Evolutionary conservation across 2,329 filamentous ascomycete genomes (phyloP), one percentile per base, ranked within the genome.

Genomic region (Colletotrichum horii): DNA sequence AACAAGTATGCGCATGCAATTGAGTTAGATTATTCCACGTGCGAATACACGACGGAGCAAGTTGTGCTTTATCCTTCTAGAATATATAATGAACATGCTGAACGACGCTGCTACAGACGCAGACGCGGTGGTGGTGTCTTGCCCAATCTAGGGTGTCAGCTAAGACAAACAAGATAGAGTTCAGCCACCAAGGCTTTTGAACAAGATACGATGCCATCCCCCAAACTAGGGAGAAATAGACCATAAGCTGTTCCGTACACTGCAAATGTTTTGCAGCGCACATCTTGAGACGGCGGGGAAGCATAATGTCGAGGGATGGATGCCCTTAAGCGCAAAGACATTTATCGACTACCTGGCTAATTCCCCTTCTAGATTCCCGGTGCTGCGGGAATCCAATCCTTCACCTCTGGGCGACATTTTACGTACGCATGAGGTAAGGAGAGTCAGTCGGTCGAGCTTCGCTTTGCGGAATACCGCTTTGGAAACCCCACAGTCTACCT

Each of bases 131-230:
- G 22, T 28, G 58, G 12, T 70, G 71, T 74, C 66, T 74, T 32
- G 60, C 66, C 34, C 58, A 64, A 74, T 48, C 60, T 56, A 11
- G 65, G 32, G 22, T 43, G 64, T 30, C 15, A 65, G 34, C 22
- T 52, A 30, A 74, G 66, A 70, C 43, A 74, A 52, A 70, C 26
- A 32, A 70, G 66, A 70, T 70, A 74, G 34, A 48, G 66, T 74
- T 70, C 43, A 65, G 66, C 71, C 58, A 38, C 66, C 58, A 19
- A 60, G 43, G 36, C 55, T 65, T 26, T 43, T 32, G 16, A 30
- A 62, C 38, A n/a, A 19, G 16, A 16, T 11, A 58, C n/a, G 26
- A 28, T 67, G 11, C 38, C 32, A 22, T 67, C 38, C 43, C 19
- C 36, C 30, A 28, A 24, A 28, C 24, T 14, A 48, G 30, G 30